Conservation (phyloP, 176 grass and related monocot species). For the Bothriochloa decipiens region DNA sequence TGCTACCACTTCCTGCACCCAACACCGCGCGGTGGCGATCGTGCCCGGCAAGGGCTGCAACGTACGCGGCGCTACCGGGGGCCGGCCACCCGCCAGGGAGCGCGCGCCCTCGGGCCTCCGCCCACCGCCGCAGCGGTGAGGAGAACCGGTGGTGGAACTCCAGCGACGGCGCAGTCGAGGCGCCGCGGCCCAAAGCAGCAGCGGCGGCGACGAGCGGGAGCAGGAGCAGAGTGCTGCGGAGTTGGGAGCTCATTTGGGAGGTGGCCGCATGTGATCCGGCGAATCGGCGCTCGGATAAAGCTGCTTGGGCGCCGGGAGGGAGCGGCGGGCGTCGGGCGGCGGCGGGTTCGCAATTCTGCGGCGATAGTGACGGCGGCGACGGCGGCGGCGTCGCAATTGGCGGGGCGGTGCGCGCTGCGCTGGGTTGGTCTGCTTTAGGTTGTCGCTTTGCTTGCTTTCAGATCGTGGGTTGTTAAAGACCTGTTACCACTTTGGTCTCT, state of each 20-base stretch:
- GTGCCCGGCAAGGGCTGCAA: constrained; percentile 60
- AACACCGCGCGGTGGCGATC: constrained; percentile 53
- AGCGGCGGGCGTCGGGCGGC: background rate
- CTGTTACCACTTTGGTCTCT: background rate
- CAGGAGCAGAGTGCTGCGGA: background rate
- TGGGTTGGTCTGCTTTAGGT: background rate
- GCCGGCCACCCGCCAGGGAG: constrained; percentile 50
- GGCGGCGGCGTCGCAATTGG: background rate
- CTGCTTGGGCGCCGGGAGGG: background rate
- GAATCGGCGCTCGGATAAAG: background rate
- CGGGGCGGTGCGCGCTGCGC: background rate
- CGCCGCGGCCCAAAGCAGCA: background rate
- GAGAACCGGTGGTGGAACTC: constrained; percentile 72
- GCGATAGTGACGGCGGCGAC: background rate
- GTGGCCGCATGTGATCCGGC: constrained; percentile 4
- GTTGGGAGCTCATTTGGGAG: constrained; percentile 3
- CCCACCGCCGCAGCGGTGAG: constrained; percentile 52
- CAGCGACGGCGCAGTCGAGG: background rate
- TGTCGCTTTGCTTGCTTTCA: too few species aligned
- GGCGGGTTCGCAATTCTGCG: background rate
- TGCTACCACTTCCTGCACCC: background rate
- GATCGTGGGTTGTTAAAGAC: background rate
- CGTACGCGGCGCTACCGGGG: constrained; percentile 48
- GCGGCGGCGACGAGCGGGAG: background rate
- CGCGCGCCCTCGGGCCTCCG: constrained; percentile 31